phyloP scores from a whole-genome alignment of 345 rosid genomes.

The Microthlaspi erraticum region DNA sequence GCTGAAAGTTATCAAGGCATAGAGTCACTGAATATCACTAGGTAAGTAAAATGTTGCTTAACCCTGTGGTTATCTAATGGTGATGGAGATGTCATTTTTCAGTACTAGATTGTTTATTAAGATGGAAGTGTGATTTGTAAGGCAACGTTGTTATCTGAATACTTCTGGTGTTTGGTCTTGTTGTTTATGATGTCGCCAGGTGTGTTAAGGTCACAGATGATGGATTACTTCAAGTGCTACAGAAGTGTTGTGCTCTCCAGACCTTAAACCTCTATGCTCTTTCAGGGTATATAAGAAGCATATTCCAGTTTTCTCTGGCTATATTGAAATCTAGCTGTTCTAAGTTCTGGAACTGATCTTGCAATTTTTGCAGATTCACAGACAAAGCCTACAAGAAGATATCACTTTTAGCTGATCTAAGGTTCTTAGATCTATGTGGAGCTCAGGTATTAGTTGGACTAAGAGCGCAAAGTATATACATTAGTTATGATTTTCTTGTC shows the following conservation, averaged over 20 bases:
- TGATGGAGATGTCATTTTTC: conserved; percentile 17
- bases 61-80: neutral
- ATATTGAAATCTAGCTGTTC: conserved; percentile 11
- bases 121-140: conserved; percentile 15
- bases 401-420: conserved; percentile 59
- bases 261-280: conserved; percentile 91
- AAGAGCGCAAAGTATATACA: neutral
- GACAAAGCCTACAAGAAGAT: conserved; percentile 76
- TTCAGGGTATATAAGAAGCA: conserved; percentile 55
- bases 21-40: conserved; percentile 73
- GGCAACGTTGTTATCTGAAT: neutral
- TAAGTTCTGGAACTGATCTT: conserved; percentile 20
- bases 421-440: conserved; percentile 89
- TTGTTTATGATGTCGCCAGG: conserved; percentile 48
- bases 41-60: conserved; percentile 52
- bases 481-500: neutral
- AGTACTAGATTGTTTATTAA: neutral
- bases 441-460: conserved; percentile 70
- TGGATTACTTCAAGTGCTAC: conserved; percentile 70
- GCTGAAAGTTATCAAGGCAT: conserved; percentile 71
- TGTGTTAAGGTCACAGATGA: conserved; percentile 83
- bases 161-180: conserved; percentile 19
- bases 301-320: neutral
- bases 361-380: conserved; percentile 63
- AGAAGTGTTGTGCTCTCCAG: conserved; percentile 65